Evolutionary conservation across 1,139 yeast genomes (phyloP), one percentile per base, ranked within the genome.

Genomic region (Suhomyces guaymorum): DNA sequence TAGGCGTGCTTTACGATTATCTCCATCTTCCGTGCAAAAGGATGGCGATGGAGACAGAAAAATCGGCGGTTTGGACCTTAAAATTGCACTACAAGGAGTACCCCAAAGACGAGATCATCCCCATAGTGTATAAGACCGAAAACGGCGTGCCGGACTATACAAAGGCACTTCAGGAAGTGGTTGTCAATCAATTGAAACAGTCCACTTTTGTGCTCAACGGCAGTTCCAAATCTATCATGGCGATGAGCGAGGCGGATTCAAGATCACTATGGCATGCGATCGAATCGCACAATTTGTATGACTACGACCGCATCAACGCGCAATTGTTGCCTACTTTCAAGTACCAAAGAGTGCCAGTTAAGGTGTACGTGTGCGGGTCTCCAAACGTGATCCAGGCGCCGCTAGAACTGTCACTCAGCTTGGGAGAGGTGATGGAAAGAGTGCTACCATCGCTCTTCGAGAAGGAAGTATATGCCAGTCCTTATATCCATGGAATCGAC

Each of bases 111-210:
- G 58, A 71, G 14, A 59, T 85, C 1, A 64, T 86, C 5, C 82
- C 86, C 1, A 56, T 67, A 42, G 37, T 41, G n/a, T 43, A 49
- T 35, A 39, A 38, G n/a, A 11, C 24, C 6, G 12, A 20, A 2
- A 37, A 39, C 5, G 34, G 36, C 4, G 46, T 41, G 11, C 35
- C 54, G 3, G 54, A 62, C 41, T 66, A 66, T 44, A 50, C 47
- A 5, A 46, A 38, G 24, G 36, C 57, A 4, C 40, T 86, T 19
- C 64, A 67, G 35, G 75, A 72, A 35, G 72, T 76, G 33, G 78
- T 92, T 78, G 66, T 80, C 40, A 88, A 89, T 54, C 89, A 79
- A 44, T 59, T 87, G 53, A 90, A 90, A 50, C 96, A 90, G 52
- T 74, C 89, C 3, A 78, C 86, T 49, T 86, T 71, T 52, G 77